Conservation (phyloP, 257 asterid genomes). For the Solanum appendiculatum region DNA sequence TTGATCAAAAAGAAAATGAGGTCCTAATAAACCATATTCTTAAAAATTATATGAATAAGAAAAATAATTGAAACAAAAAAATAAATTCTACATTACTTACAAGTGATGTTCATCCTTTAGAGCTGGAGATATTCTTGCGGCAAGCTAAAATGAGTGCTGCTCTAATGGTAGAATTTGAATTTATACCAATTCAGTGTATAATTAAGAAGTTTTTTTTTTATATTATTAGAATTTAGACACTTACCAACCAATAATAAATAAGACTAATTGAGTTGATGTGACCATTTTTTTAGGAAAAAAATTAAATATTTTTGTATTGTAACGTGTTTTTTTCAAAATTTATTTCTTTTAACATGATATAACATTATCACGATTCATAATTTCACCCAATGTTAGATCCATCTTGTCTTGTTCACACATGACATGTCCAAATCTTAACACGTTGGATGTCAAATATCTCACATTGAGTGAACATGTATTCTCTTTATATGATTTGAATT, state of each 20-base stretch:
- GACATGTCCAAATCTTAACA: neutral
- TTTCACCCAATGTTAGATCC: neutral
- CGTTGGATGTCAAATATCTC: too few species aligned
- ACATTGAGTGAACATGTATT: neutral
- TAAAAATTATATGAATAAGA: neutral
- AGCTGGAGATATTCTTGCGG: neutral
- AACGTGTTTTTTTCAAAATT: neutral
- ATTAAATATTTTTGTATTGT: neutral
- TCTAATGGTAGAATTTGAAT: neutral
- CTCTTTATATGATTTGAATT: too few species aligned
- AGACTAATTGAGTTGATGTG: neutral
- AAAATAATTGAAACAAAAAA: neutral
- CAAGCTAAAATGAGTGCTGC: neutral
- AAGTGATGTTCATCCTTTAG: neutral
- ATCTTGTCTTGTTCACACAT: neutral
- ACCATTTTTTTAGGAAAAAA: neutral
- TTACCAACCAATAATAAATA: neutral
- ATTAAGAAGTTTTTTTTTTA: neutral
- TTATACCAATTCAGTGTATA: neutral
- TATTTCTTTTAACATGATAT: neutral
- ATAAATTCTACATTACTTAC: neutral
- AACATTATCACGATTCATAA: neutral
- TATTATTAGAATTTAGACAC: neutral
- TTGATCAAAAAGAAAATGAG: neutral
- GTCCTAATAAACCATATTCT: neutral